Percentiles rank a stretch among this genome's conserved stretches.
These are phyloP conservation scores for Arthrobotrys iridis DNA, from an alignment of 2,329 filamentous ascomycete species.

Conservation along the genomic window DNA sequence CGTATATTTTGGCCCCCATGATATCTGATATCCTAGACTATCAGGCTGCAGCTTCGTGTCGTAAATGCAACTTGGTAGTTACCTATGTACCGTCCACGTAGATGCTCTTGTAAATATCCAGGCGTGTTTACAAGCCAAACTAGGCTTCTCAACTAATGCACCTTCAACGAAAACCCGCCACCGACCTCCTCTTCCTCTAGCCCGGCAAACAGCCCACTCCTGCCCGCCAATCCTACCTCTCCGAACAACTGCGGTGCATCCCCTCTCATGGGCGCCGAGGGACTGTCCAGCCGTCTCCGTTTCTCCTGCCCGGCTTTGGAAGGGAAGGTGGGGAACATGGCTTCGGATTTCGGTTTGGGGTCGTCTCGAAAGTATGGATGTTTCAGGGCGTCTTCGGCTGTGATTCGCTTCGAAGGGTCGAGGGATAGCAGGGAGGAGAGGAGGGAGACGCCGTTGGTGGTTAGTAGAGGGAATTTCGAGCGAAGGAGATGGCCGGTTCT, in stretches of 20 bases:
- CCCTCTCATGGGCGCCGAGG: constrained; percentile 83
- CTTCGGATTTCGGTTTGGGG: constrained; percentile 86
- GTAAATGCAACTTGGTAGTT: too few relatives aligned
- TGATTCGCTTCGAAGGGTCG: constrained; percentile 76
- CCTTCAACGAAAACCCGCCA: constrained; percentile 62
- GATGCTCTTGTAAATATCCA: too few relatives aligned
- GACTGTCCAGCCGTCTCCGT: constrained; percentile 74
- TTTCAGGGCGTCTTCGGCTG: constrained; percentile 76
- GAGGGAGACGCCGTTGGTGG: constrained; percentile 75
- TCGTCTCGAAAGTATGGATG: constrained; percentile 90
- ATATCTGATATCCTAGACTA: too few relatives aligned
- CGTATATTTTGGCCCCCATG: not conserved
- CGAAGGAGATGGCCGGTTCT: constrained; percentile 70
- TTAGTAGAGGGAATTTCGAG: constrained; percentile 82
- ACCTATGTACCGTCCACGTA: too few relatives aligned
- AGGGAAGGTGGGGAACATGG: constrained; percentile 96
- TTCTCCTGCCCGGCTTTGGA: constrained; percentile 93
- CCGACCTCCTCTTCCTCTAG: constrained; percentile 65
- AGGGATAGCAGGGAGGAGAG: constrained; percentile 76
- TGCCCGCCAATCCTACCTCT: constrained; percentile 59
- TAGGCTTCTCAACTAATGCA: constrained; percentile 50
- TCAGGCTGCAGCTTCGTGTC: too few relatives aligned
- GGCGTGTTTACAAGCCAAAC: too few relatives aligned
- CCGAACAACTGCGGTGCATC: constrained; percentile 68
- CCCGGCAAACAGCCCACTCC: constrained; percentile 65